Evolutionary conservation across 805 yeast species (phyloP).

Genomic region (Nakazawaea laoshanensis): DNA sequence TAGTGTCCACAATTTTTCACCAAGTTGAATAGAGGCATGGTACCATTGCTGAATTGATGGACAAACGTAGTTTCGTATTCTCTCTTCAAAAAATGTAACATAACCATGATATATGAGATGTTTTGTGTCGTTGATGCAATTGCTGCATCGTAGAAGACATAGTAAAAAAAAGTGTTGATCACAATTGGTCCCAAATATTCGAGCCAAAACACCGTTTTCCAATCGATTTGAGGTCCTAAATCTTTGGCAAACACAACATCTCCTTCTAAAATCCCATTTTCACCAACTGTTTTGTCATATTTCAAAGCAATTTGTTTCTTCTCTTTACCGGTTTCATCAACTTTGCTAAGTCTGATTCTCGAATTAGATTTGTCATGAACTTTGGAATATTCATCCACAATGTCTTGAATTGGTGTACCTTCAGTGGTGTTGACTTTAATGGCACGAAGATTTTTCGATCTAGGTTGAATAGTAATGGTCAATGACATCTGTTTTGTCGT

Average conservation of each 20-base stretch:
- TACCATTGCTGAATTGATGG: conserved; percentile 78
- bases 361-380: conserved; percentile 26
- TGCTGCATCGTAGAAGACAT: conserved; percentile 26
- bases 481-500: not conserved
- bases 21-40: conserved; percentile 86
- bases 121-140: conserved; percentile 44
- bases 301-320: conserved; percentile 36
- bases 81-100: conserved; percentile 79
- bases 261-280: conserved; percentile 30
- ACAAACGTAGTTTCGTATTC: conserved; percentile 81
- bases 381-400: conserved; percentile 34
- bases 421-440: conserved; percentile 32
- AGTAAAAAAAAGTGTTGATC: conserved; percentile 66
- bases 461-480: conserved; percentile 42
- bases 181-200: conserved; percentile 89
- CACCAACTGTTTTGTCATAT: conserved; percentile 32
- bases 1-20: conserved; percentile 89
- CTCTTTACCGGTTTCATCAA: conserved; percentile 18
- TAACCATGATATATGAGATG: conserved; percentile 43
- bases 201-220: conserved; percentile 83
- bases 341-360: conserved; percentile 47
- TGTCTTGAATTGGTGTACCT: conserved; percentile 22
- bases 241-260: conserved; percentile 65
- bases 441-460: conserved; percentile 50
- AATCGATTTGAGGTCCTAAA: conserved; percentile 85